A percentile compares a stretch with the other conserved stretches of the same genome.
These are phyloP conservation scores for Neonectria hederae DNA, from an alignment of 2,329 filamentous ascomycete species.

Conservation along the genomic window DNA sequence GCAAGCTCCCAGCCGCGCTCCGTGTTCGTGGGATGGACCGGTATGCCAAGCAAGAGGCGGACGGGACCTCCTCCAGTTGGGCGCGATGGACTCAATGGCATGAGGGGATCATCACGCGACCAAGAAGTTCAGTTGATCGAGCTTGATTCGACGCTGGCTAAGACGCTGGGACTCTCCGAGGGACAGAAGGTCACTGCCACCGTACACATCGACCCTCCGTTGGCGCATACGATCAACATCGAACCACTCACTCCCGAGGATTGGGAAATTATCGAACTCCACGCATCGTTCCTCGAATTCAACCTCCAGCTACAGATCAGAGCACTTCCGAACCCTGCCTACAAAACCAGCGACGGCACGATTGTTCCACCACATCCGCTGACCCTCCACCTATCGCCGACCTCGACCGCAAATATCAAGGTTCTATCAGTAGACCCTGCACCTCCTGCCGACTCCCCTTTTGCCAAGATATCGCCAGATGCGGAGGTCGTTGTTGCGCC, in stretches of 20 bases:
- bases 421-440: constrained; percentile 84
- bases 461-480: constrained; percentile 92
- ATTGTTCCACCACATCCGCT: constrained; percentile 76
- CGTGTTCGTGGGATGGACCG: constrained; percentile 94
- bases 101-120: constrained; percentile 69
- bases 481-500: constrained; percentile 98
- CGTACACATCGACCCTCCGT: constrained; percentile 88
- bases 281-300: constrained; percentile 93
- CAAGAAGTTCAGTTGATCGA: constrained; percentile 83
- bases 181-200: constrained; percentile 78
- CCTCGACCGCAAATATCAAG: constrained; percentile 91
- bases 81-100: constrained; percentile 74
- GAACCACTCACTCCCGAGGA: constrained; percentile 95
- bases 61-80: constrained; percentile 76
- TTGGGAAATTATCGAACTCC: constrained; percentile 98
- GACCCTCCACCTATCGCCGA: constrained; percentile 92
- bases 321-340: constrained; percentile 87
- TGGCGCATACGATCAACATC: constrained; percentile 95
- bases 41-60: constrained; percentile 93
- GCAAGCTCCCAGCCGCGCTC: constrained; percentile 67
- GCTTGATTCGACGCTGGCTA: constrained; percentile 85
- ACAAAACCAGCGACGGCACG: constrained; percentile 60
- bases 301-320: constrained; percentile 94
- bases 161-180: constrained; percentile 78
- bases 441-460: constrained; percentile 73